Base-by-base conservation (phyloP, 2,329 filamentous ascomycete genomes). In the Paecilomyces sp. region DNA sequence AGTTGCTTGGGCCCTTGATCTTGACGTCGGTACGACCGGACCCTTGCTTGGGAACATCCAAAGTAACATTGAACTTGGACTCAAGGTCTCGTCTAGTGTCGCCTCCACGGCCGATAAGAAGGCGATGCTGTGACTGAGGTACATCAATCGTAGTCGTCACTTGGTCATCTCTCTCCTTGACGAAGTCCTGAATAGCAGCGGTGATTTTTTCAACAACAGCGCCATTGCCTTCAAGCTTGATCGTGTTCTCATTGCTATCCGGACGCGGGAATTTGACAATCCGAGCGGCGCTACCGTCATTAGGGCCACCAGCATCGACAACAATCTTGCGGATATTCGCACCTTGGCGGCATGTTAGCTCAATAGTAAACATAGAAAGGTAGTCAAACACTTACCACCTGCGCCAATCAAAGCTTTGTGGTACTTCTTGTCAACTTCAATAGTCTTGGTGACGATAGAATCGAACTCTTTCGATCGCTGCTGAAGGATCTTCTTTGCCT, bases 231-330 rank as follows among this genome's bases (percentile, higher is more conserved):
- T 97, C 92, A 5, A 99, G 82, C 72, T 89, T 92, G 76, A 99
- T 96, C 28, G 83, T 84, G 70, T 89, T 91, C 53, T 90, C 91
- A 61, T 89, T 88, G 57, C 88, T 85, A 60, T 96, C 92, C 65
- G 90, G 88, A 73, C 92, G 92, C 60, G 94, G 94, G 81, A 99
- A 97, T 74, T 93, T 92, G 61, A 99, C 91, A 68, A 93, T 91
- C 63, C 93, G 90, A 57, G 92, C 90, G 67, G 94, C 88, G 50
- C 90, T 87, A 63, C 88, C 85, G 70, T 96, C 92, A 66, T 92
- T 89, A 41, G 92, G 92, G 9, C 94, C 95, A 63, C 94, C 95
- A 54, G 94, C 92, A 68, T 90, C 85, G 58, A 89, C 82, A 58
- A 99, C 90, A 62, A 99, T 92, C 62, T 90, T 87, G 62, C 90